phyloP scores from a whole-genome alignment of 495 filamentous ascomycete species.

The Xylaria intraflava region DNA sequence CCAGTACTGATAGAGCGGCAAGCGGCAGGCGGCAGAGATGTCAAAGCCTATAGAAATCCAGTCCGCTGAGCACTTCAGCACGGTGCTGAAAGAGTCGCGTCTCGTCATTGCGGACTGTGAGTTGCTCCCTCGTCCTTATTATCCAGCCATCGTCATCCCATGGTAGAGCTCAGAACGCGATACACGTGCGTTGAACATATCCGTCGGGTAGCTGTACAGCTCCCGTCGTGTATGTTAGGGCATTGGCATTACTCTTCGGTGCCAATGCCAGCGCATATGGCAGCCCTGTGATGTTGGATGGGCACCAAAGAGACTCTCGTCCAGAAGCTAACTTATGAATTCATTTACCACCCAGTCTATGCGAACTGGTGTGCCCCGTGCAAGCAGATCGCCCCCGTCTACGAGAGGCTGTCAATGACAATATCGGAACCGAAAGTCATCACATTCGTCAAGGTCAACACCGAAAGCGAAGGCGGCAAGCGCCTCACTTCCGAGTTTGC shows the following conservation, averaged over 20 bases:
- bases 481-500: slow-evolving; percentile 64
- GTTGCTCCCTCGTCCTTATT: slow-evolving; percentile 28
- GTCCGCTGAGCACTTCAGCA: slow-evolving; percentile 63
- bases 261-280: not conserved
- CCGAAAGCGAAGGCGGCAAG: slow-evolving; percentile 56
- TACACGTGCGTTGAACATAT: not conserved
- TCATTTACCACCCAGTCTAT: slow-evolving; percentile 60
- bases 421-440: slow-evolving; percentile 67
- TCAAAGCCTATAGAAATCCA: slow-evolving; percentile 62
- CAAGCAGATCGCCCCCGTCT: slow-evolving; percentile 76
- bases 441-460: slow-evolving; percentile 83
- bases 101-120: slow-evolving; percentile 84
- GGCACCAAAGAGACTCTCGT: not conserved
- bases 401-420: slow-evolving; percentile 66
- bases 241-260: not conserved
- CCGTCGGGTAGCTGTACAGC: not conserved
- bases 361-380: slow-evolving; percentile 83
- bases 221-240: slow-evolving; percentile 3
- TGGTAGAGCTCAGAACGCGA: not conserved
- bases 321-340: slow-evolving; percentile 20
- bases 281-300: not conserved
- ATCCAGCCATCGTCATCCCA: slow-evolving; percentile 19
- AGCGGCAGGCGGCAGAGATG: slow-evolving; percentile 36
- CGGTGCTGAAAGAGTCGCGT: slow-evolving; percentile 57
- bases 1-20: slow-evolving; percentile 10